These are phyloP conservation scores for Tylopilus sp. DNA, from an alignment of 768 basidiomycete genomes.

Conservation along the genomic window DNA sequence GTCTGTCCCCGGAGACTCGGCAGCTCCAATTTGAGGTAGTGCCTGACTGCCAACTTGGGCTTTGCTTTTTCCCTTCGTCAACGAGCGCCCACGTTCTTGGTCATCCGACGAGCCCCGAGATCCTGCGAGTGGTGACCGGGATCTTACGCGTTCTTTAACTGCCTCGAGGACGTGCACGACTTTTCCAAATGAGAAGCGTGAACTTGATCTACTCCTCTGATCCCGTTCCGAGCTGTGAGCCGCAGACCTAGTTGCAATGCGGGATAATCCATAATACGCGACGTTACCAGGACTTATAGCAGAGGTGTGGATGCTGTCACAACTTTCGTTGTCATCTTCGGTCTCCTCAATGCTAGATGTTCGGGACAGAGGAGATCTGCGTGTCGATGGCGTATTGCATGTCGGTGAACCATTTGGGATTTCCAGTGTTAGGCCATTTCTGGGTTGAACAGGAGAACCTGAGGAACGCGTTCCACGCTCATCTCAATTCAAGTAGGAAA, in stretches of 20 bases:
- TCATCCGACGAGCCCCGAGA: conserved; percentile 3
- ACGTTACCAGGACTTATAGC: conserved; percentile 2
- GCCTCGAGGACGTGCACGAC: conserved; percentile 50
- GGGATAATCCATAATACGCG: conserved; percentile 14
- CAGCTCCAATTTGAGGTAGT: conserved; percentile 29
- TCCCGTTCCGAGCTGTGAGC: conserved; percentile 18
- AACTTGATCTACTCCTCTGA: conserved; percentile 35
- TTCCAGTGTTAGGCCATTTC: conserved; percentile 1
- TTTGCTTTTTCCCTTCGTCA: conserved; percentile 31
- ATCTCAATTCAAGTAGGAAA: not conserved
- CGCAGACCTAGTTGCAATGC: conserved; percentile 14
- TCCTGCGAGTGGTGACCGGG: conserved; percentile 38
- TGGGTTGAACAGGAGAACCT: conserved; percentile 11
- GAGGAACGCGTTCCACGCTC: not conserved
- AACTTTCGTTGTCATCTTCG: conserved; percentile 28
- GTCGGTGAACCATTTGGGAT: conserved; percentile 4
- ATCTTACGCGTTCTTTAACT: conserved; percentile 43
- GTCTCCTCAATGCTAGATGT: conserved; percentile 42
- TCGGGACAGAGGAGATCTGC: conserved; percentile 30
- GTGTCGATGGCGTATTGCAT: conserved; percentile 7
- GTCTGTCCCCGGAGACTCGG: conserved; percentile 23
- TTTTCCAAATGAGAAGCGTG: conserved; percentile 52
- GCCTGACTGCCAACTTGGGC: conserved; percentile 4
- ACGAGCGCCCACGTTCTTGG: conserved; percentile 29
- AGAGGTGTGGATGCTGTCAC: conserved; percentile 3